A percentile compares a stretch with the other conserved stretches of the same genome.
These are phyloP conservation scores for Lactifluus pinguis DNA, from an alignment of 768 basidiomycete species.

Conservation along the genomic window DNA sequence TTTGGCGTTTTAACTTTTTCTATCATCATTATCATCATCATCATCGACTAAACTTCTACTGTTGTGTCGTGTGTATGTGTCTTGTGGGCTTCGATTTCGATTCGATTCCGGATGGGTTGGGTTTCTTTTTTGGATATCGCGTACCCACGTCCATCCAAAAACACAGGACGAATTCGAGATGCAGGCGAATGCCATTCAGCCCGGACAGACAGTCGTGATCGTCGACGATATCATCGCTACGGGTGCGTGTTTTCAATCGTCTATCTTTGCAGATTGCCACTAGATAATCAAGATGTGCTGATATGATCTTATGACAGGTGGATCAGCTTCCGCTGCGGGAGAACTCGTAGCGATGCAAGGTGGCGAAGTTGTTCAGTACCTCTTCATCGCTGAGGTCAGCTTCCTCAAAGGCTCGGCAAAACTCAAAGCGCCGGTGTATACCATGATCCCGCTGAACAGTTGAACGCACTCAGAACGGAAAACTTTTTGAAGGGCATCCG, in stretches of 20 bases:
- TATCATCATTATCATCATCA: too few relatives aligned
- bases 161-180: conserved; percentile 89
- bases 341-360: conserved; percentile 77
- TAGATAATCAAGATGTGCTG: background rate
- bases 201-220: conserved; percentile 77
- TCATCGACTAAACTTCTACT: too few relatives aligned
- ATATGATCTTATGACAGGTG: conserved; percentile 42
- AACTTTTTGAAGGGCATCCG: background rate
- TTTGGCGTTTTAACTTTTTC: too few relatives aligned
- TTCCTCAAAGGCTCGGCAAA: conserved; percentile 68
- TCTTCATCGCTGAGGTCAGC: conserved; percentile 84
- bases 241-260: conserved; percentile 38
- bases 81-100: too few relatives aligned
- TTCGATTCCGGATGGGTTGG: too few relatives aligned
- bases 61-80: too few relatives aligned
- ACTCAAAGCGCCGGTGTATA: conserved; percentile 83
- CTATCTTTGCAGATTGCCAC: background rate
- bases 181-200: conserved; percentile 76
- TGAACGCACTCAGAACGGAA: conserved; percentile 8
- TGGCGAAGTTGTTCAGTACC: conserved; percentile 81
- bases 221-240: conserved; percentile 97
- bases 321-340: conserved; percentile 89
- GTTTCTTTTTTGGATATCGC: too few relatives aligned
- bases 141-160: too few relatives aligned
- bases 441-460: conserved; percentile 74